Evolutionary conservation across 208 protist species (phyloP), one percentile per base, ranked within the genome.

Genomic region (Porcisia hertigi): DNA sequence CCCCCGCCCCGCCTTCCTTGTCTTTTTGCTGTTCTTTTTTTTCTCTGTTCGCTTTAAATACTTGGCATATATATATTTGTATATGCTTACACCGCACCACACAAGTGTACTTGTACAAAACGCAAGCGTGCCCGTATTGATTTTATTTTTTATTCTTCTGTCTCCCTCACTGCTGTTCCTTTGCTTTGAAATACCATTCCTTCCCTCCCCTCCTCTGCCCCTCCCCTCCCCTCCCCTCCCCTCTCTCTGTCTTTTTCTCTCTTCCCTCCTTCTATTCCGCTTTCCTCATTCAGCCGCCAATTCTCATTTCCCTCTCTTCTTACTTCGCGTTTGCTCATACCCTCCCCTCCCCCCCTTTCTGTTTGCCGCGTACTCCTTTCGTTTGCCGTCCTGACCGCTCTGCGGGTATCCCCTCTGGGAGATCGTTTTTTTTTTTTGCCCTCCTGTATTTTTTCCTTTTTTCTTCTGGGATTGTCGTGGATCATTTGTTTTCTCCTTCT

Each of bases 401-500:
- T 3, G 0, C 47, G n/a, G 45, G 14, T 18, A 5, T 23, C 47
- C 45, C 47, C 4, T 45, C 23, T 23, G 14, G 49, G 34, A 60
- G 12, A 34, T n/a, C 43, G 43, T 39, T 11, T 6, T 11, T 30
- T 65, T 39, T 43, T 16, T 14, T 39, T 65, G 25, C 60, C 3
- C 9, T 20, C 60, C 30, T 65, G 20, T 43, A 43, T 60, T 9
- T 14, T 18, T 62, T 45, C 41, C 11, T 20, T 23, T 30, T 49
- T 72, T 36, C 23, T 16, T 47, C 34, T 11, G 30, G 11, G 49
- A 30, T 7, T 47, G 69, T 62, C 4, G 36, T 16, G 12, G 34
- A 60, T 39, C 69, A 18, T 30, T 4, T 36, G 47, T 23, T 60
- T 34, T 76, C 39, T n/a, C 69, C 5, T 71, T 39, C 54, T 71